Conservation (phyloP, 1,139 yeast genomes). For the Scheffersomyces titani region DNA sequence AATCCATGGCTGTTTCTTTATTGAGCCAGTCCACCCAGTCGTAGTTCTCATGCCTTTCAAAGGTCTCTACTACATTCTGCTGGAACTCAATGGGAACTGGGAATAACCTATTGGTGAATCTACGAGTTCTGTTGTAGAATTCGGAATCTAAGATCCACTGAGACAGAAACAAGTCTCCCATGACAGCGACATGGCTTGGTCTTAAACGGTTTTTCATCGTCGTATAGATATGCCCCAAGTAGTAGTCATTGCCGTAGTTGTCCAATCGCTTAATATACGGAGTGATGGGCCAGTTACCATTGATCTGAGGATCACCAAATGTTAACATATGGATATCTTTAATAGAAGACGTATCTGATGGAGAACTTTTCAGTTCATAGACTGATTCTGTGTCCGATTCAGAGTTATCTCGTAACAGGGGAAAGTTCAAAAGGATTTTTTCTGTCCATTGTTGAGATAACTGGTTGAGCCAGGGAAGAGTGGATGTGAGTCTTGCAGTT, state of each 20-base stretch:
- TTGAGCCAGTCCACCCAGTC: conserved; percentile 56
- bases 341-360: conserved; percentile 13
- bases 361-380: background rate
- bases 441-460: conserved; percentile 19
- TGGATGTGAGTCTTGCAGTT: conserved; percentile 11
- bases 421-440: conserved; percentile 28
- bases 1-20: conserved; percentile 39
- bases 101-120: conserved; percentile 69
- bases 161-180: conserved; percentile 93
- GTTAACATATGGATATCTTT: conserved; percentile 67
- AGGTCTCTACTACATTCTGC: conserved; percentile 47
- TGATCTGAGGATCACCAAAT: conserved; percentile 96
- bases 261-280: conserved; percentile 78
- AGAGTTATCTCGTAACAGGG: conserved; percentile 20
- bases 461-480: conserved; percentile 17
- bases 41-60: conserved; percentile 47
- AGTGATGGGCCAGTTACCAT: conserved; percentile 76
- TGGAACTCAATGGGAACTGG: conserved; percentile 54
- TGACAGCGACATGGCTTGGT: conserved; percentile 82
- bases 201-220: conserved; percentile 60
- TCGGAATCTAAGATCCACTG: conserved; percentile 94
- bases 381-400: conserved; percentile 3
- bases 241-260: conserved; percentile 84
- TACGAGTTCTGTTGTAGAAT: conserved; percentile 71
- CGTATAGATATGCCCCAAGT: conserved; percentile 77